These are phyloP conservation scores for Aspergillus floridensis DNA, from an alignment of 2,329 filamentous ascomycete species.

Conservation along the genomic window DNA sequence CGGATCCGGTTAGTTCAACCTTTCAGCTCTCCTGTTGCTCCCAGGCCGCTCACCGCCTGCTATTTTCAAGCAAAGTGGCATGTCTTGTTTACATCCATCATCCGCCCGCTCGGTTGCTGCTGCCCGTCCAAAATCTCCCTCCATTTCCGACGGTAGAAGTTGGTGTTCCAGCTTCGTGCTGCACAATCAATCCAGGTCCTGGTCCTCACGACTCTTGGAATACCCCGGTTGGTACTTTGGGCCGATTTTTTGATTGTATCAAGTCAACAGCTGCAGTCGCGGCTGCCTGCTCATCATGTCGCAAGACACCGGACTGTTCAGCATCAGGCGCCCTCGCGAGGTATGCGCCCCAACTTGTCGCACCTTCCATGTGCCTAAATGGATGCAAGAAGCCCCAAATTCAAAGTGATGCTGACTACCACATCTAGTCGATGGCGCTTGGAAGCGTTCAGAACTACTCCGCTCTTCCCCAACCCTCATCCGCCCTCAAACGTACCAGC, in stretches of 20 bases:
- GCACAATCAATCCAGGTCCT: not conserved
- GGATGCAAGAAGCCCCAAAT: not conserved
- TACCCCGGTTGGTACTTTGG: not conserved
- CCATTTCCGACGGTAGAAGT: not conserved
- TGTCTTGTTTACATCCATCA: slow-evolving; percentile 36
- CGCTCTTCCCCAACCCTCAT: slow-evolving; percentile 83
- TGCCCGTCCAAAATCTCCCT: slow-evolving; percentile 5
- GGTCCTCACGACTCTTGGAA: not conserved
- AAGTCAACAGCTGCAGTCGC: slow-evolving; percentile 23
- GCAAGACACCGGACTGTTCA: slow-evolving; percentile 84
- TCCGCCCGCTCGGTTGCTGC: slow-evolving; percentile 14
- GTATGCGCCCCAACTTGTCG: slow-evolving; percentile 50
- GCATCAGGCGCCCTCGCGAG: slow-evolving; percentile 86
- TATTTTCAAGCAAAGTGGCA: slow-evolving; percentile 19
- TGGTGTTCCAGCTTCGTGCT: not conserved
- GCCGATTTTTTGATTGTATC: not conserved
- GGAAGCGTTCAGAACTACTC: slow-evolving; percentile 80
- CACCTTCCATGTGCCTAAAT: not conserved
- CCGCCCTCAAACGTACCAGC: slow-evolving; percentile 89
- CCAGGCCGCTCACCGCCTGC: slow-evolving; percentile 30
- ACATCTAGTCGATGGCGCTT: slow-evolving; percentile 59
- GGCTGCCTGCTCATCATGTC: slow-evolving; percentile 61
- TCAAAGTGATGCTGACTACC: slow-evolving; percentile 17
- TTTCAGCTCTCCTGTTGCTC: slow-evolving; percentile 23
- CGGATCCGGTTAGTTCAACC: not conserved